Evolutionary conservation across 352 stramenopile genomes (phyloP), one percentile per base, ranked within the genome.

Genomic region (Globisporangium solare): DNA sequence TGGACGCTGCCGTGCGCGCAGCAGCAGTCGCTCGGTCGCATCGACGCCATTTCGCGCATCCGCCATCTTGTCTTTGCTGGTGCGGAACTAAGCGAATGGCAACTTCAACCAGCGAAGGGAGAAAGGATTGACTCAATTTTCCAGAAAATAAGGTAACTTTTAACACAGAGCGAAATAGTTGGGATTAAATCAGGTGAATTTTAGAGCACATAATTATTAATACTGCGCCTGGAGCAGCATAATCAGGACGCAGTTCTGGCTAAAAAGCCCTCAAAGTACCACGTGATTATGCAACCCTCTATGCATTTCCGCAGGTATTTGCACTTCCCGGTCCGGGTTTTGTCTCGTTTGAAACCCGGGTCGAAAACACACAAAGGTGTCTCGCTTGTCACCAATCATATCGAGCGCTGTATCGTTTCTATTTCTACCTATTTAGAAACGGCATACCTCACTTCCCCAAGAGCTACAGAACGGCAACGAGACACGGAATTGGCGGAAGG

Each of bases 391-490:
- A 56, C 50, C 50, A 56, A 56, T 56, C 50, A 56, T 37, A 54
- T 54, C 20, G 49, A 21, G 17, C n/a, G 31, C 46, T 37, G 32
- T 12, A 37, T 56, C 47, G 47, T 61, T 61, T 61, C 55, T 61
- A 61, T 52, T 53, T 60, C 54, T 53, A 58, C 35, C 22, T 12
- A 11, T 47, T 56, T 50, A 22, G 47, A 67, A 54, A 53, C 40
- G 56, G 52, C 27, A 35, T 6, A 35, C 27, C 10, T 6, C 27
- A 35, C 27, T 35, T 35, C 5, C 10, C 3, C 24, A 5, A 27
- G 24, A 27, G 24, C 24, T 27, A 2, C 24, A 2, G 24, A 27
- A 35, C 27, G 27, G 27, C 27, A 35, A 35, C 27, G 5, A 35
- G 27, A 35, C 27, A 6, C 24, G 24, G 24, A 31, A 31, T 31